These are phyloP conservation scores for Schizochytrium sp. DNA, from an alignment of 108 stramenopile genomes.

Conservation along the genomic window DNA sequence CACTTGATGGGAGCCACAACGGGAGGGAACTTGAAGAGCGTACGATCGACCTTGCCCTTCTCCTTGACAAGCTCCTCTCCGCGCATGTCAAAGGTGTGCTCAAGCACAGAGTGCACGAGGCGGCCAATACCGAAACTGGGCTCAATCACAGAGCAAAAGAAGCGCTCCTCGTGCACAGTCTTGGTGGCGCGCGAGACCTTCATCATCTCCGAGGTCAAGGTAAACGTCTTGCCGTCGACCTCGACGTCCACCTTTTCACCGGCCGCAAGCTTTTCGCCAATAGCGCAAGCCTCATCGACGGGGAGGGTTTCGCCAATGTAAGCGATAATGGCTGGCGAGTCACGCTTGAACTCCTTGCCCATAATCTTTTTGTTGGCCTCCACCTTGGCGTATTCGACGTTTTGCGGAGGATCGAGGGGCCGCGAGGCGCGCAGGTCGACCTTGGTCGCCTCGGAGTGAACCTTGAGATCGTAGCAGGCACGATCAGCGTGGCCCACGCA, in stretches of 20 bases:
- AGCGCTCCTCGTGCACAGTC: slow-evolving; percentile 88
- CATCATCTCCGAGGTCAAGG: slow-evolving; percentile 78
- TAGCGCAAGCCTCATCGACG: slow-evolving; percentile 74
- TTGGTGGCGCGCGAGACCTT: slow-evolving; percentile 53
- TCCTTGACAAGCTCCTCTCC: background rate
- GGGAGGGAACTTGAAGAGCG: slow-evolving; percentile 91
- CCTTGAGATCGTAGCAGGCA: slow-evolving; percentile 93
- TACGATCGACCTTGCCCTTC: slow-evolving; percentile 80
- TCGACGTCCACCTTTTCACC: slow-evolving; percentile 75
- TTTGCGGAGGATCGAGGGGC: slow-evolving; percentile 66
- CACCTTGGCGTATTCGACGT: slow-evolving; percentile 72
- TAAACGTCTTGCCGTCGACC: slow-evolving; percentile 44
- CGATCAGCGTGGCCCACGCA: slow-evolving; percentile 99
- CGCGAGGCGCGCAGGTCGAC: slow-evolving; percentile 82
- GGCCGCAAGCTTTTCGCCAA: slow-evolving; percentile 71
- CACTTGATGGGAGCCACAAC: slow-evolving; percentile 93
- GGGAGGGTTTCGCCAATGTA: slow-evolving; percentile 62
- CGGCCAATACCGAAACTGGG: slow-evolving; percentile 99
- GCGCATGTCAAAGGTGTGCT: slow-evolving; percentile 93
- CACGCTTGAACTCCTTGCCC: slow-evolving; percentile 78
- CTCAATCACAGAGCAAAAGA: slow-evolving; percentile 96
- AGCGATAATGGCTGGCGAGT: slow-evolving; percentile 72
- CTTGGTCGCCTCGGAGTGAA: slow-evolving; percentile 87
- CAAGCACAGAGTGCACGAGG: slow-evolving; percentile 89
- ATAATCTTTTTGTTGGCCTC: slow-evolving; percentile 73